Evolutionary conservation across 257 asterid species (phyloP).

Genomic region (Vinca minor): DNA sequence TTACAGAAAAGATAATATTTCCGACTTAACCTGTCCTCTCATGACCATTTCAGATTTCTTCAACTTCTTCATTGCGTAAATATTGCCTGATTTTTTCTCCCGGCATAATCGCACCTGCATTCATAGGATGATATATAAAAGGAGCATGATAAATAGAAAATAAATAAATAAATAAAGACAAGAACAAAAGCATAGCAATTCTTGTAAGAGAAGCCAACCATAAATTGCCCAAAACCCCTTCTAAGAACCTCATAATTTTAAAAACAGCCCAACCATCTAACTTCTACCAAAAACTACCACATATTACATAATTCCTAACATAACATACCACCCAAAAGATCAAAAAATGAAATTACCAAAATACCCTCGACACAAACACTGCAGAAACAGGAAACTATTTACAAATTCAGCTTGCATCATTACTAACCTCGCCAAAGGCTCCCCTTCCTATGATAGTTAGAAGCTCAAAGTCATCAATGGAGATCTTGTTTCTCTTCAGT

Average conservation of each 20-base stretch:
- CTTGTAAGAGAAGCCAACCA: no score
- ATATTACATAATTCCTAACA: no score
- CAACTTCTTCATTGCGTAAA: slow-evolving; percentile 97
- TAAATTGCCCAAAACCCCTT: no score
- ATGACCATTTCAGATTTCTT: slow-evolving; percentile 97
- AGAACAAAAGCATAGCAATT: neutral
- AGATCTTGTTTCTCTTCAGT: slow-evolving; percentile 83
- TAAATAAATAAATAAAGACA: slow-evolving; percentile 7
- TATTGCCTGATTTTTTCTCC: slow-evolving; percentile 86
- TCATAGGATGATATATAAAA: slow-evolving; percentile 6
- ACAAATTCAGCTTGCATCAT: no score
- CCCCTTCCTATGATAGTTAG: slow-evolving; percentile 95
- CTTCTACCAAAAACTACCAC: no score
- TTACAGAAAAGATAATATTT: slow-evolving; percentile 13
- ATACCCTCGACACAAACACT: no score
- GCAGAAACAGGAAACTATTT: no score
- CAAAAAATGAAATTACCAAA: no score
- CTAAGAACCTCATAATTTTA: no score
- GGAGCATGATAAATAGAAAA: neutral
- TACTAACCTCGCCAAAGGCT: slow-evolving; percentile 96
- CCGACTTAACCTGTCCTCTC: slow-evolving; percentile 78
- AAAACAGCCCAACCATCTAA: no score
- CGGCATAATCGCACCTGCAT: slow-evolving; percentile 86
- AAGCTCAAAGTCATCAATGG: slow-evolving; percentile 95
- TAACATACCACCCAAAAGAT: no score